phyloP scores from a whole-genome alignment of 1,139 yeast genomes.

The Suhomyces atakaporum region DNA sequence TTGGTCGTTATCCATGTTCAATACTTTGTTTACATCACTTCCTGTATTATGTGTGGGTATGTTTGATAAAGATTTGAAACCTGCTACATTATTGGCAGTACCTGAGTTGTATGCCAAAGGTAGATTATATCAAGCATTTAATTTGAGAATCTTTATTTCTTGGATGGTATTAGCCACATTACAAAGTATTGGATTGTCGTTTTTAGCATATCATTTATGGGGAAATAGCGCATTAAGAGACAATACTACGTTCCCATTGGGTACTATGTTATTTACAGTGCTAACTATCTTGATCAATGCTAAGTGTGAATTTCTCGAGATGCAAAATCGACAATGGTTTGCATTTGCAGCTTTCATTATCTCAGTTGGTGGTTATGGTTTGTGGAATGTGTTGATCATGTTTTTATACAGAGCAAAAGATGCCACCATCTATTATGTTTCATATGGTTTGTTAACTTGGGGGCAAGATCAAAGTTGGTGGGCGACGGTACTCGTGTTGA shows the following conservation, averaged over 20 bases:
- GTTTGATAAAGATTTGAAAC: slow-evolving; percentile 87
- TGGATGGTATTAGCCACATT: slow-evolving; percentile 82
- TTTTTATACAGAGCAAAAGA: slow-evolving; percentile 60
- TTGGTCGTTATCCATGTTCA: slow-evolving; percentile 97
- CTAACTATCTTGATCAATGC: slow-evolving; percentile 72
- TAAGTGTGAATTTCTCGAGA: slow-evolving; percentile 80
- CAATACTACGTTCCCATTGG: slow-evolving; percentile 78
- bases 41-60: slow-evolving; percentile 94
- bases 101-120: slow-evolving; percentile 89
- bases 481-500: slow-evolving; percentile 66
- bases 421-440: slow-evolving; percentile 70
- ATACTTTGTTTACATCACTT: slow-evolving; percentile 89
- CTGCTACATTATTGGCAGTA: slow-evolving; percentile 84
- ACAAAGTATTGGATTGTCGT: slow-evolving; percentile 73
- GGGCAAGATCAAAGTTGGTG: slow-evolving; percentile 85
- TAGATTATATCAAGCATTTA: slow-evolving; percentile 73
- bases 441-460: slow-evolving; percentile 68
- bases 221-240: slow-evolving; percentile 68
- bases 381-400: slow-evolving; percentile 82
- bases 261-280: slow-evolving; percentile 72
- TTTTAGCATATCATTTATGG: slow-evolving; percentile 66
- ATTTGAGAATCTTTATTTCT: slow-evolving; percentile 61
- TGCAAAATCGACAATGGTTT: slow-evolving; percentile 76
- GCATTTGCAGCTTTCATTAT: slow-evolving; percentile 68
- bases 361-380: slow-evolving; percentile 86